Evolutionary conservation across 805 yeast species (phyloP).

Genomic region (Metschnikowia cerradonensis): DNA sequence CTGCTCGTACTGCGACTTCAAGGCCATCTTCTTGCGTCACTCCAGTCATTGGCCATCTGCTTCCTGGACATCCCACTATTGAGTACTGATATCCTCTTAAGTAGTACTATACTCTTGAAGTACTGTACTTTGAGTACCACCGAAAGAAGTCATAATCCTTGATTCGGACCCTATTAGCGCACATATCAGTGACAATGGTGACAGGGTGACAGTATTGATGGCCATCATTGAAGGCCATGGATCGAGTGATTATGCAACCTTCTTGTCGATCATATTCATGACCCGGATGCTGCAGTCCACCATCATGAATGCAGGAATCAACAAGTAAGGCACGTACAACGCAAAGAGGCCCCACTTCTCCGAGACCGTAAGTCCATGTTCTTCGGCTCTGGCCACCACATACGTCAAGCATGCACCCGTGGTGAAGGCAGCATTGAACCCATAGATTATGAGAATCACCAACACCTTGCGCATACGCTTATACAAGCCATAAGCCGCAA

Average conservation of each 20-base stretch:
- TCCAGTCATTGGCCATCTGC: too few species aligned
- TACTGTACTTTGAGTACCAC: too few species aligned
- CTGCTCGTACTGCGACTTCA: too few species aligned
- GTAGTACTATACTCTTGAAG: too few species aligned
- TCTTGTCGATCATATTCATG: not conserved
- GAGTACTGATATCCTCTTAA: too few species aligned
- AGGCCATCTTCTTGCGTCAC: too few species aligned
- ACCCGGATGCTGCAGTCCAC: slow-evolving; percentile 32
- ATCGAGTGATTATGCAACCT: not conserved
- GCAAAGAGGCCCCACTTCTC: slow-evolving; percentile 44
- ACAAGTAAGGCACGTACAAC: slow-evolving; percentile 66
- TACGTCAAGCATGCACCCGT: slow-evolving; percentile 69
- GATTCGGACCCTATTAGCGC: too few species aligned
- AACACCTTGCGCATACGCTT: slow-evolving; percentile 15
- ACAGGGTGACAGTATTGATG: too few species aligned
- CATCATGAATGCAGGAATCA: slow-evolving; percentile 58
- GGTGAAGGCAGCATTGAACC: slow-evolving; percentile 77
- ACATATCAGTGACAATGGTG: too few species aligned
- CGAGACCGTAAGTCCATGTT: slow-evolving; percentile 30
- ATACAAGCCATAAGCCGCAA: slow-evolving; percentile 31
- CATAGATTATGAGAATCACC: slow-evolving; percentile 56
- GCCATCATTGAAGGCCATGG: not conserved
- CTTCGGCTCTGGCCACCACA: slow-evolving; percentile 34
- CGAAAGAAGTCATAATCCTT: too few species aligned
- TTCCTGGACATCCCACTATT: too few species aligned